phyloP scores from a whole-genome alignment of 2,329 filamentous ascomycete genomes.

The Diaporthe caulivora region DNA sequence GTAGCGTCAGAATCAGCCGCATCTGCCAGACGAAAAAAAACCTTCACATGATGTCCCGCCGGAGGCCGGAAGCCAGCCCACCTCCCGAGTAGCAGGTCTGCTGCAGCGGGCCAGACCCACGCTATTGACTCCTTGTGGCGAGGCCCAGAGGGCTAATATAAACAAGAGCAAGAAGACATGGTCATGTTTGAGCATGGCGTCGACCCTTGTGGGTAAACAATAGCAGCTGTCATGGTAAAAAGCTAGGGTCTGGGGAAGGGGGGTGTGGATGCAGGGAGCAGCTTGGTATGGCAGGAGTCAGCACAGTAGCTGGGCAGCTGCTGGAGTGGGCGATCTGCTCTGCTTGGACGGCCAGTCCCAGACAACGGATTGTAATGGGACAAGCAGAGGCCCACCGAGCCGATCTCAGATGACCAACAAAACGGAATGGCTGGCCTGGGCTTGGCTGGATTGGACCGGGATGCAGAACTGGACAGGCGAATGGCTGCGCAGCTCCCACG shows the following conservation, averaged over 20 bases:
- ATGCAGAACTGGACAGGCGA: constrained; percentile 7
- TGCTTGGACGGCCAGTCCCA: constrained; percentile 32
- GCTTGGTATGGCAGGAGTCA: constrained; percentile 8
- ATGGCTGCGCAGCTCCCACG: constrained; percentile 36
- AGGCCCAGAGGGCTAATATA: background rate
- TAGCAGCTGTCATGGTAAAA: constrained; percentile 14
- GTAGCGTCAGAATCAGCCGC: constrained; percentile 34
- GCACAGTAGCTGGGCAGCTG: constrained; percentile 8
- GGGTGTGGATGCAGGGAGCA: constrained; percentile 29
- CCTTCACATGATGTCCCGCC: constrained; percentile 31
- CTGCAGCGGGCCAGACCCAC: background rate
- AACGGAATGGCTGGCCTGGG: constrained; percentile 31
- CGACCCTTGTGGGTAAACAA: constrained; percentile 6
- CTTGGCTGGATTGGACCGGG: constrained; percentile 18
- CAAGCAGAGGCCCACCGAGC: constrained; percentile 24
- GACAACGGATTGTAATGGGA: constrained; percentile 30
- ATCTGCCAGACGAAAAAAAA: constrained; percentile 24
- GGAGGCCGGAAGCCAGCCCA: constrained; percentile 7
- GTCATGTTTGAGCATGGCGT: constrained; percentile 20
- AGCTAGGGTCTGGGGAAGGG: background rate
- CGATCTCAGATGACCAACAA: constrained; percentile 25
- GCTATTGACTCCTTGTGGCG: background rate
- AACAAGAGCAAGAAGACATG: constrained; percentile 7
- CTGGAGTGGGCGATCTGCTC: background rate
- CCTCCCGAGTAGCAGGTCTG: constrained; percentile 2